Evolutionary conservation across 305 asterid species (phyloP), one percentile per base, ranked within the genome.

Genomic region (Plantago coronopus): DNA sequence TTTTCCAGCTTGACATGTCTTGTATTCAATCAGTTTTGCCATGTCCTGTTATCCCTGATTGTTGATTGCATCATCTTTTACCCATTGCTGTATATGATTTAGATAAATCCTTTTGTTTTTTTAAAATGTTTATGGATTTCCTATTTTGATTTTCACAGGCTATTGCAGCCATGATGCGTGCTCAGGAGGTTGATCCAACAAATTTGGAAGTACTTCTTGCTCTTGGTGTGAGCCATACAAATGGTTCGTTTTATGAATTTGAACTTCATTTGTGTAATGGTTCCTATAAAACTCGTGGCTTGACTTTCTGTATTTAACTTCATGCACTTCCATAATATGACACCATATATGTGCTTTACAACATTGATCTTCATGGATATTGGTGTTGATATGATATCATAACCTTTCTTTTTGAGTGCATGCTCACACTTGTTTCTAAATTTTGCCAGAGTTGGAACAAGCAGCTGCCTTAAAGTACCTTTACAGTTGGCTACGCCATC

Each of bases 131-230:
- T 58, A 31, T 59, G 19, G 47, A 34, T 48, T 64, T 57, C 57
- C 42, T 57, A 47, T 57, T 34, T 18, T 3, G 58, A 69, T 58
- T 72, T 53, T 81, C 49, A 69, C 91, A 94, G 97, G 99, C 97
- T 73, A 94, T 94, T 76, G 99, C 99, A 68, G 95, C 97, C 67
- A 94, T 94, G 99, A 94, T 94, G 96, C 87, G 88, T 66, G 97
- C 99, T 14, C 97, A 90, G 62, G 96, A 84, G 79, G 99, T 76
- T 63, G 95, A 94, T 80, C 88, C 99, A 7, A 79, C 95, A 71
- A 94, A 94, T 78, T 71, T 94, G 77, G 99, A 94, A 84, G 99
- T 94, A 66, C 94, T 94, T 72, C 96, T 94, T 48, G 88, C 99
- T 57, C 96, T 94, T 79, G 99, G 99, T 48, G 99, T 94, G 78